Evolutionary conservation across 345 rosid genomes (phyloP), one percentile per base, ranked within the genome.

Genomic region (Sapria himalayana): DNA sequence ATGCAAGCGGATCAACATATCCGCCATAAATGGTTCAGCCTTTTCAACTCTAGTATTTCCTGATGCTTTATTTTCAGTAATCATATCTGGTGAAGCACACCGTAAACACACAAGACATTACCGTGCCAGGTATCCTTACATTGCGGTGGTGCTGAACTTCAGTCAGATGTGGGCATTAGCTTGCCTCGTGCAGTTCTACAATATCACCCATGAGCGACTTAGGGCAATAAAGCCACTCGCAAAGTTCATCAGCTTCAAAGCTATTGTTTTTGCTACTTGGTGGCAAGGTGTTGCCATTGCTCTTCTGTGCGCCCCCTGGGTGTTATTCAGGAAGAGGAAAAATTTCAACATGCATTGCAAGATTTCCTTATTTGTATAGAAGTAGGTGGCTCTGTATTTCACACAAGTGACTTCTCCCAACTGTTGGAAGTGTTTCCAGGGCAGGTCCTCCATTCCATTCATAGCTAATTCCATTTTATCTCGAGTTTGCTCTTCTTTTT

Each of bases 261-360:
- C 99, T 4, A 91, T 91, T 37, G 99, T 91, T 50, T 91, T 91
- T 60, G 56, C 84, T 66, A 91, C 96, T 49, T 84, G 96, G 96
- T 84, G 99, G 96, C 96, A 91, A 73, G 96, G 99, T 51, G 92
- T 80, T 43, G 86, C 93, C 17, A 91, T 91, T 54, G 95, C 99
- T 62, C 62, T 84, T 40, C 63, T 91, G 46, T 75, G 52, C 58
- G 53, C 92, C 48, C 67, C 84, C 48, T 93, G 92, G 44, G 69
- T 91, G 66, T 73, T 91, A 73, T 84, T 61, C 60, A 81, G 14
- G 60, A 79, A 43, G 92, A 93, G 37, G 80, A 84, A 61, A 75
- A 71, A 55, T 70, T 77, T 70, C 81, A 80, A 64, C 52, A 76
- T 43, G 77, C 82, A 67, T 74, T 91, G 43, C 99, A 91, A 60